Conservation (phyloP, 176 grass and related monocot genomes). For the Eleusine coracana region DNA sequence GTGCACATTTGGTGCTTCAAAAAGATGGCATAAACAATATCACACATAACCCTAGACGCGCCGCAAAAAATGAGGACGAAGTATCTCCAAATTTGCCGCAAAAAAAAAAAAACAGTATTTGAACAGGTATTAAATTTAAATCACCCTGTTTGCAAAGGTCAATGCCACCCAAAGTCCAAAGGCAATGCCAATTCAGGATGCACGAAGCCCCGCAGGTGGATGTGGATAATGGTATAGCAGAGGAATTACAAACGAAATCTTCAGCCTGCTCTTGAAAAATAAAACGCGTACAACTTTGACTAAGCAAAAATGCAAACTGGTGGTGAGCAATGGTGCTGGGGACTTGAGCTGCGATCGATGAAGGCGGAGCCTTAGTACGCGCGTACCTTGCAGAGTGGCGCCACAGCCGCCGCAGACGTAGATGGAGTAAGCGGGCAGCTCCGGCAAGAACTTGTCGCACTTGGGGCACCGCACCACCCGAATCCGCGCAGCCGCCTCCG, state of each 20-base stretch:
- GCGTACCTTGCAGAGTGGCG: slow-evolving; percentile 72
- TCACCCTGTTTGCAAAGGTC: not conserved
- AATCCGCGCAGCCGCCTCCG: slow-evolving; percentile 52
- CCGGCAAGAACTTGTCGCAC: slow-evolving; percentile 97
- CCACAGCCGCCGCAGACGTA: slow-evolving; percentile 93
- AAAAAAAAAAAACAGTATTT: not conserved
- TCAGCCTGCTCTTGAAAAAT: not conserved
- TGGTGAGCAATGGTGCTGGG: not conserved
- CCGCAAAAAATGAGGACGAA: not conserved
- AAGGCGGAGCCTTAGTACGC: not conserved
- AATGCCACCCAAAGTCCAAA: not conserved
- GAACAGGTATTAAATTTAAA: not conserved
- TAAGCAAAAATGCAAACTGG: not conserved
- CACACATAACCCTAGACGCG: not conserved
- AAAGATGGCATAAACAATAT: not conserved
- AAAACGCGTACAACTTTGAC: not conserved
- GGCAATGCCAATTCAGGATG: not conserved
- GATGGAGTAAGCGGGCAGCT: slow-evolving; percentile 77
- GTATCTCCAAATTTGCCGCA: slow-evolving; percentile 11
- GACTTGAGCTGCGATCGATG: not conserved
- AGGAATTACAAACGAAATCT: not conserved
- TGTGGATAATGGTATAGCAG: not conserved
- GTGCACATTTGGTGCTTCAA: not conserved
- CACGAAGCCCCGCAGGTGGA: not conserved
- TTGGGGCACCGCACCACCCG: slow-evolving; percentile 88